These are phyloP conservation scores for Zymoseptoria passerinii DNA, from an alignment of 2,329 filamentous ascomycete species.

Conservation along the genomic window DNA sequence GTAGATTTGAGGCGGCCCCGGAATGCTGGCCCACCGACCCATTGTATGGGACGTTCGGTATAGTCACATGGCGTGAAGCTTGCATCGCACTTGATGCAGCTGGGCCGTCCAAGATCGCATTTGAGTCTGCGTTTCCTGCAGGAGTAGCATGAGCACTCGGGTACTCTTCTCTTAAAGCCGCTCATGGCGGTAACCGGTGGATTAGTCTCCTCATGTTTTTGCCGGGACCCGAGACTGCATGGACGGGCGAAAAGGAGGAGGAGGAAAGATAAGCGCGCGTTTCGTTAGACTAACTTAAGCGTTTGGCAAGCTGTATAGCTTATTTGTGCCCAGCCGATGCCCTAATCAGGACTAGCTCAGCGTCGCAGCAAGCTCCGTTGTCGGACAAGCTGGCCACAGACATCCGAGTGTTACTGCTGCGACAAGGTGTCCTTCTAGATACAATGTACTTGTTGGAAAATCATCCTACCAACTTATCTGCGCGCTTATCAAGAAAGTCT, in stretches of 20 bases:
- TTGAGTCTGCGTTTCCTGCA: conserved; percentile 7
- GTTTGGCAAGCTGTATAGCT: not conserved
- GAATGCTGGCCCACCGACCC: conserved; percentile 4
- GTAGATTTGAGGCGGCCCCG: conserved; percentile 2
- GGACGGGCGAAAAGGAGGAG: not conserved
- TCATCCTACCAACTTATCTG: no score
- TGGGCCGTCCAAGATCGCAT: conserved; percentile 1
- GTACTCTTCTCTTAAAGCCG: not conserved
- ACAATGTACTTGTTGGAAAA: no score
- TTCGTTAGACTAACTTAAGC: not conserved
- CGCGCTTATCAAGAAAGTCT: no score
- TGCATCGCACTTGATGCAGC: conserved; percentile 2
- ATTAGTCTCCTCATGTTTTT: not conserved
- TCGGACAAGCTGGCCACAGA: not conserved
- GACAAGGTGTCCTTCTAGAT: no score
- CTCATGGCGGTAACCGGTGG: not conserved
- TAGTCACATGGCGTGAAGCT: conserved; percentile 2
- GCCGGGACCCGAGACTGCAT: not conserved
- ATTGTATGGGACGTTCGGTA: conserved; percentile 1
- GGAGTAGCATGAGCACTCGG: conserved; percentile 4
- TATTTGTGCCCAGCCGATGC: not conserved
- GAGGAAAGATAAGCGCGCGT: not conserved
- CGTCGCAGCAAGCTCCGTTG: not conserved
- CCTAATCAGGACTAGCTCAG: not conserved
- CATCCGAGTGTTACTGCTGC: no score